Evolutionary conservation across 257 asterid species (phyloP), one percentile per base, ranked within the genome.

Genomic region (Solanum pimpinellifolium): DNA sequence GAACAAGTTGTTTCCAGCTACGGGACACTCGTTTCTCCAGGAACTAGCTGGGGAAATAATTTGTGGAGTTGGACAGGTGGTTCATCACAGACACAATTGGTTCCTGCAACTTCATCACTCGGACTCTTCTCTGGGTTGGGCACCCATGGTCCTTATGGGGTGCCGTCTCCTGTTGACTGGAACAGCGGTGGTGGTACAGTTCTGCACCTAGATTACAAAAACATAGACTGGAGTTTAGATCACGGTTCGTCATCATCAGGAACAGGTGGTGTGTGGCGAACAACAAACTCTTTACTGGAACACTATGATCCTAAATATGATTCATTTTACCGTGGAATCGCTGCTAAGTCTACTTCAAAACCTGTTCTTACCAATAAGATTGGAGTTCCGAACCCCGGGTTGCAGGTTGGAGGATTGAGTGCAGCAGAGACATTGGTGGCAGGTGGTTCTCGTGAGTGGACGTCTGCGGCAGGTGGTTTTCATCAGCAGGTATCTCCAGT

Each of bases 181-280:
- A 93, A 80, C 84, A 89, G 90, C 15, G 91, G 93, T 52, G 78
- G 93, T 49, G 81, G 92, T 47, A 85, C 94, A 35, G 89, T 89
- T 91, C 33, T 46, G 82, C 95, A 93, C 89, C 89, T 89, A 15
- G 97, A 95, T 91, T 93, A 93, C 80, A 72, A 90, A 65, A 92
- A 87, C 87, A 92, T 95, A 81, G 98, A 95, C 92, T 95, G 98
- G 98, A 93, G 94, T 88, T 89, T 95, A 90, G 92, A 92, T 88
- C 91, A 90, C 7, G 91, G 91, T 83, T 68, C 82, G 14, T 84
- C 88, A 23, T 27, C 88, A 12, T 78, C 90, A 6, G 89, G 89
- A 88, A 73, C 93, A n/a, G 76, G 89, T 52, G 91, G 93, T 25
- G 52, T 88, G 84, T 95, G 94, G 98, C 87, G 89, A 11, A 93